Evolutionary conservation across 139 green algal genomes (phyloP).

Genomic region (Spirogloea muscicola): DNA sequence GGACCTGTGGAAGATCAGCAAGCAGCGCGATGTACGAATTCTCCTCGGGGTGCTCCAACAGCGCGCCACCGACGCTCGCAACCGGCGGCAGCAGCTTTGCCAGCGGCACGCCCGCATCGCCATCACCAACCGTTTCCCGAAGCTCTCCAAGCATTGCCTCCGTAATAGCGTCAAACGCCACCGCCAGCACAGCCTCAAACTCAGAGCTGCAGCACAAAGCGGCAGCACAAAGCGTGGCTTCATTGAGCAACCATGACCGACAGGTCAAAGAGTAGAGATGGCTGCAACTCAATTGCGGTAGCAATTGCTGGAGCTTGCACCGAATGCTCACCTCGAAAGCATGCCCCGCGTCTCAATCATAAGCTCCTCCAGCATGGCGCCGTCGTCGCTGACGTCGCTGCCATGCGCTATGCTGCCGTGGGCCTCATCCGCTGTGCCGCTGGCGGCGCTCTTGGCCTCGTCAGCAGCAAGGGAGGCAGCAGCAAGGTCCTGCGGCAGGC

Average conservation of each 20-base stretch:
- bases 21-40: constrained; percentile 19
- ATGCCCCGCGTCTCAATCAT: constrained; percentile 22
- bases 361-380: constrained; percentile 19
- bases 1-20: constrained; percentile 3
- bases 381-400: too few species aligned
- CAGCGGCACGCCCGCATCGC: constrained; percentile 8
- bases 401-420: too few species aligned
- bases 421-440: too few species aligned
- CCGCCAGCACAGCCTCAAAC: constrained; percentile 13
- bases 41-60: constrained; percentile 5
- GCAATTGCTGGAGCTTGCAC: too few species aligned
- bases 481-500: constrained; percentile 26
- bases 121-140: neutral
- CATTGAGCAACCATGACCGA: too few species aligned
- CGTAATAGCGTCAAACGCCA: constrained; percentile 2
- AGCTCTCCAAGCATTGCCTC: constrained; percentile 11
- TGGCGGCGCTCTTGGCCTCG: neutral
- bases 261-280: too few species aligned
- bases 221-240: too few species aligned
- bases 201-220: constrained; percentile 21
- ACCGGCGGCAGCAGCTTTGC: constrained; percentile 34
- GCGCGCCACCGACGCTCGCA: constrained; percentile 8
- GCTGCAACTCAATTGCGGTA: too few species aligned
- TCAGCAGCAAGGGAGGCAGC: constrained; percentile 21
- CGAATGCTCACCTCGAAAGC: too few species aligned